These are phyloP conservation scores for Sclerospora graminicola DNA, from an alignment of 352 stramenopile species.

Conservation along the genomic window DNA sequence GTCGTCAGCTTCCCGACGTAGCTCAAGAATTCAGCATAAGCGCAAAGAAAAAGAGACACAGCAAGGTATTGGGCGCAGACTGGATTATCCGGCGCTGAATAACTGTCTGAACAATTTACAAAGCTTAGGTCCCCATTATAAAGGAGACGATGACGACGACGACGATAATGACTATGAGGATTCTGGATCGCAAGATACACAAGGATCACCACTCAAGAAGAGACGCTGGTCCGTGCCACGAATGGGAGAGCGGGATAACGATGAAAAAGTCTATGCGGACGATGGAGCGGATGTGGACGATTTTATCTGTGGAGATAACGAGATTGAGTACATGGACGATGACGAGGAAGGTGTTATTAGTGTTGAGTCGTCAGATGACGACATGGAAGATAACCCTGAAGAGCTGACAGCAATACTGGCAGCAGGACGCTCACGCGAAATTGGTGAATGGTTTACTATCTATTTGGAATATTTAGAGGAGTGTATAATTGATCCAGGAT, in stretches of 20 bases:
- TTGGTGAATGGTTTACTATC: constrained; percentile 74
- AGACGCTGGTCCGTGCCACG: constrained; percentile 9
- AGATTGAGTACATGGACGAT: constrained; percentile 84
- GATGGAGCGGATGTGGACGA: constrained; percentile 63
- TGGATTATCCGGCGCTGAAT: constrained; percentile 52
- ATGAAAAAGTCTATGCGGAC: constrained; percentile 34
- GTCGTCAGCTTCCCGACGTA: constrained; percentile 38
- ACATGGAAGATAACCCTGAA: constrained; percentile 27
- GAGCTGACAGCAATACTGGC: constrained; percentile 30
- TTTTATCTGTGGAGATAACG: constrained; percentile 70
- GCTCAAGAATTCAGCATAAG: constrained; percentile 49
- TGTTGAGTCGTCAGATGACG: constrained; percentile 38
- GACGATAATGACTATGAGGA: constrained; percentile 22
- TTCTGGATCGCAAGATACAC: constrained; percentile 16
- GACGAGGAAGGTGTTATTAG: constrained; percentile 66
- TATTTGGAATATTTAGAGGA: constrained; percentile 79
- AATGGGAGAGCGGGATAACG: constrained; percentile 16
- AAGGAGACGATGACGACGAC: constrained; percentile 12
- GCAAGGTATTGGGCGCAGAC: constrained; percentile 26
- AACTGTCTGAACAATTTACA: constrained; percentile 52
- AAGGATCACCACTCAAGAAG: constrained; percentile 9
- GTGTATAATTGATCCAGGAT: constrained; percentile 42
- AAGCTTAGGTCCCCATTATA: constrained; percentile 12
- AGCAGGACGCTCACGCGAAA: constrained; percentile 42
- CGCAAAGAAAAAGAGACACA: constrained; percentile 37